Base-by-base conservation (phyloP, 257 asterid species). In the Knoxia roxburghii region DNA sequence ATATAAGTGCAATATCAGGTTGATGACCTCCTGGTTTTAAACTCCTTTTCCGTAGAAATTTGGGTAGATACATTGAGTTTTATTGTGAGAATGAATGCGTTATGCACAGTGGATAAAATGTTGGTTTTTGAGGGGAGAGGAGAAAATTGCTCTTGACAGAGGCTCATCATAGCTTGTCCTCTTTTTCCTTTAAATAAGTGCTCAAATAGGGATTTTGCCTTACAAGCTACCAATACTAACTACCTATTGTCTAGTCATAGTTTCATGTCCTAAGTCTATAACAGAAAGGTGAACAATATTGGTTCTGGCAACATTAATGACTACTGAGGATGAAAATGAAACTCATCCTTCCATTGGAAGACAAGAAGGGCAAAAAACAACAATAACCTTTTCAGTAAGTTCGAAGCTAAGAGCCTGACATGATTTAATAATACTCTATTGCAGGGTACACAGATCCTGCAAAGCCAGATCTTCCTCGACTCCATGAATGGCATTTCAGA, bases 401-500 rank as follows among this genome's bases (percentile, higher is more conserved):
- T 27, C 8, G 12, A 24, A 40, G 39, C 17, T n/a, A 45, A 13
- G 59, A 75, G 40, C 48, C 71, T 75, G 68, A 67, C 24, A 40
- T 61, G n/a, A n/a, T n/a, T n/a, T 71, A 26, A 56, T 78, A 74
- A 45, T 66, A 75, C 60, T 49, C 54, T 43, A 55, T 71, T 65
- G 70, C 86, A 93, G 98, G 92, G 61, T 93, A 93, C 71, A 80
- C 60, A 68, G 99, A 93, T 78, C 99, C 99, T 69, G 99, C 87
- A 33, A 88, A 93, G 76, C 96, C 92, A 41, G 85, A 88, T 75
- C 84, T 93, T 77, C 95, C 99, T 41, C 87, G 88, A 68, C 79
- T 90, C 71, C 95, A 93, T 57, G 99, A 93, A 80, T 93, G 97
- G 99, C 95, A 90, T 73, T 89, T 89, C 75, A 83, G 96, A 81